Base-by-base conservation (phyloP, 129 eudicot species). In the Chrysanthemum lavandulifolium region DNA sequence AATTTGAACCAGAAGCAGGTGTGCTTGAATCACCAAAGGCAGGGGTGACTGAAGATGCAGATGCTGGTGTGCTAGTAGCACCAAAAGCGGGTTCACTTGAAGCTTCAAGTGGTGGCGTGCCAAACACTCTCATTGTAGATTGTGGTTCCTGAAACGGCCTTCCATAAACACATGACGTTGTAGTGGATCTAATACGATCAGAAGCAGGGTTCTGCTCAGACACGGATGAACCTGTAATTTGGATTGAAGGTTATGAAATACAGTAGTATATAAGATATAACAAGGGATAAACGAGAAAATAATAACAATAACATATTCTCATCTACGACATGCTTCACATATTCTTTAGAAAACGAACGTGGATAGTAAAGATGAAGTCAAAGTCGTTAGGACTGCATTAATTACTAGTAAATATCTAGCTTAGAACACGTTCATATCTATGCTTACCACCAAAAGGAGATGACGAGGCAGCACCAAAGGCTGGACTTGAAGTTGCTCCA, bases 141-240 rank as follows among this genome's bases (percentile, higher is more conserved):
- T n/a, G 6, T 55, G 60, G 6, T 55, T 55, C 21, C 67, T 90
- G 94, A 73, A 82, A 84, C 21, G 91, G 57, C 78, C 85, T 75
- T 64, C 97, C 97, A 73, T 87, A 87, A 31, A 94, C 91, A 79
- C 86, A 85, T 59, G 94, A 58, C 64, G 79, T 89, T 61, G 91
- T 69, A 50, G 86, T 76, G 16, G 87, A 80, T 61, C 89, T 89
- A 69, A 85, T 85, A 19, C 89, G 89, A 66, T 93, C 97, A 79
- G 87, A 87, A 10, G 86, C 73, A 73, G 97, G 91, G 79, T 90
- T 85, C 31, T 90, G 96, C 19, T 94, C 96, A 66, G 85, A 90
- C 27, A 18, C 33, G 61, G 50, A 40, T 9, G 52, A 21, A 53
- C 69, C 68, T 36, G 13, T 53, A 68, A 79, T 51, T 57, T 54